Percentiles rank a stretch among this genome's conserved stretches.
Evolutionary conservation across 78 protist species (phyloP).

Genomic region (Anaeramoeba flamelloides): DNA sequence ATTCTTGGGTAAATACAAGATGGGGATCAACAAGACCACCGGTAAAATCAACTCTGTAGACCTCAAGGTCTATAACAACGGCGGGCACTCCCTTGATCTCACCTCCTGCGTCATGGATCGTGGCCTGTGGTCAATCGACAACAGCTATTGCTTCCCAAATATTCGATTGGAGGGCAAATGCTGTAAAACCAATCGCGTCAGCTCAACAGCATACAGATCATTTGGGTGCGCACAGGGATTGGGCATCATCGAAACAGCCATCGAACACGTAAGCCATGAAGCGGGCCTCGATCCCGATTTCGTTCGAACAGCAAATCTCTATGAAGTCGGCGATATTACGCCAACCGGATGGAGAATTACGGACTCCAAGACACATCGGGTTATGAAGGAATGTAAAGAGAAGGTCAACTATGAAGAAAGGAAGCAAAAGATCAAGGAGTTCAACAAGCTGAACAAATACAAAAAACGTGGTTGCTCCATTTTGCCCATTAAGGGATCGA

Average conservation of each 20-base stretch:
- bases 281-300: background rate
- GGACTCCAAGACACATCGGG: background rate
- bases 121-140: background rate
- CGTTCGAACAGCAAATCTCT: background rate
- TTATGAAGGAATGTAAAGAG: background rate
- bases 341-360: background rate
- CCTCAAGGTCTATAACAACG: background rate
- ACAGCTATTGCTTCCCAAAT: background rate
- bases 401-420: background rate
- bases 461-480: background rate
- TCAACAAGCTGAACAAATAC: background rate
- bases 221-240: background rate
- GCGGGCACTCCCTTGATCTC: background rate
- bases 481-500: background rate
- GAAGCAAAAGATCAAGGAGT: background rate
- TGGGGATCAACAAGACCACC: background rate
- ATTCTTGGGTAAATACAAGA: background rate
- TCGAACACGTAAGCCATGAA: background rate
- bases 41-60: background rate
- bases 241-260: background rate
- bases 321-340: background rate
- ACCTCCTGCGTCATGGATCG: background rate
- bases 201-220: background rate
- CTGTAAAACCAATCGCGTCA: background rate
- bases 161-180: background rate